A percentile compares a stretch with the other conserved stretches of the same genome.
These are phyloP conservation scores for Millerozyma acaciae DNA, from an alignment of 805 yeast species.

Conservation along the genomic window DNA sequence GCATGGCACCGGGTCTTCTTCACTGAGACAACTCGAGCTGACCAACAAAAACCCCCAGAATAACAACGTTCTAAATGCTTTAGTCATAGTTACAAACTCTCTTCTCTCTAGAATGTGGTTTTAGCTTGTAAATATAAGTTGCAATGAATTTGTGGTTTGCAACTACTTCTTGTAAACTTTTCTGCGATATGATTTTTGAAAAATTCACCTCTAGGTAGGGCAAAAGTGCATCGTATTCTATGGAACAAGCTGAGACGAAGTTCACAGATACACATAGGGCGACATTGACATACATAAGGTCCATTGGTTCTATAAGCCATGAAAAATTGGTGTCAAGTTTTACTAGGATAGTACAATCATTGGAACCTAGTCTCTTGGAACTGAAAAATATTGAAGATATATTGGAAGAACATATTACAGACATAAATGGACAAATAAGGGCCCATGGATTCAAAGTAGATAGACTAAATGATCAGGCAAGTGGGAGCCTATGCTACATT, in stretches of 20 bases:
- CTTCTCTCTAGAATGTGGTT: no score
- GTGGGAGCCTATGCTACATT: conserved; percentile 28
- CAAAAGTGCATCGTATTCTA: neutral
- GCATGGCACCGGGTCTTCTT: conserved; percentile 12
- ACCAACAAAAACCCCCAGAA: no score
- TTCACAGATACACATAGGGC: conserved; percentile 14
- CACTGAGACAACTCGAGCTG: no score
- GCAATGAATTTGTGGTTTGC: no score
- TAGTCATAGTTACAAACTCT: no score
- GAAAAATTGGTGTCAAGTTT: conserved; percentile 22
- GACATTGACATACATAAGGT: conserved; percentile 28
- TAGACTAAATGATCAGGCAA: conserved; percentile 32
- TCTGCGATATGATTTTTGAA: no score
- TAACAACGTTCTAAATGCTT: no score
- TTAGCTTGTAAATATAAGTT: no score
- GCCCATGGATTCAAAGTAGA: conserved; percentile 42
- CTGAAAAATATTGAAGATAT: conserved; percentile 2
- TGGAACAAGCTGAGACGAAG: neutral
- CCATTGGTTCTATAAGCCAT: conserved; percentile 20
- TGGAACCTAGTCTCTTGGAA: conserved; percentile 5
- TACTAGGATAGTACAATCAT: conserved; percentile 10
- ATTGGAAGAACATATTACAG: conserved; percentile 19
- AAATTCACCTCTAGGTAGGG: no score
- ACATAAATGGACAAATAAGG: conserved; percentile 29
- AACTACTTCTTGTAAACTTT: no score